Percentiles rank a stretch among this genome's conserved stretches.
phyloP scores from a whole-genome alignment of 1,139 yeast species.

The Geotrichum australiense region DNA sequence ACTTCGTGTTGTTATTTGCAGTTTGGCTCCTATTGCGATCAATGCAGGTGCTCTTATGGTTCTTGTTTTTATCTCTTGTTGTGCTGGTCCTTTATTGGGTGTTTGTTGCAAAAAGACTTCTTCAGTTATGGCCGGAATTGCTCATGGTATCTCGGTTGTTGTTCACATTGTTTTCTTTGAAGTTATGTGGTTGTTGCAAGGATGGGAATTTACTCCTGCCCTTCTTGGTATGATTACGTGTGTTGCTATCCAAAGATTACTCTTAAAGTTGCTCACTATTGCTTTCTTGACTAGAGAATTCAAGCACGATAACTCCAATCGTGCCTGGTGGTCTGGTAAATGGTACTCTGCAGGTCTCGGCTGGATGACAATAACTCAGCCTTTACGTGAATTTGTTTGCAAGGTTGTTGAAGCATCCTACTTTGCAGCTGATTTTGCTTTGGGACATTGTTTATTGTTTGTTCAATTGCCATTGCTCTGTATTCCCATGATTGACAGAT shows the following conservation, averaged over 20 bases:
- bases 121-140: constrained; percentile 92
- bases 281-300: constrained; percentile 87
- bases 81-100: constrained; percentile 93
- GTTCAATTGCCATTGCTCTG: constrained; percentile 80
- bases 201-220: constrained; percentile 83
- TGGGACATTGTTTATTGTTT: constrained; percentile 85
- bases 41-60: constrained; percentile 64
- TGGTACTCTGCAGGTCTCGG: constrained; percentile 97
- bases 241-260: constrained; percentile 79
- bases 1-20: constrained; percentile 78
- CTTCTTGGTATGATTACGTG: constrained; percentile 79
- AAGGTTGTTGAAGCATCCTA: constrained; percentile 91
- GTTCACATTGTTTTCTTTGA: constrained; percentile 80
- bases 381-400: constrained; percentile 91
- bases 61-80: constrained; percentile 78
- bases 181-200: constrained; percentile 95
- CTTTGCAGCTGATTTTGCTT: constrained; percentile 92
- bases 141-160: constrained; percentile 84
- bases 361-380: constrained; percentile 93
- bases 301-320: constrained; percentile 92
- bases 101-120: constrained; percentile 97
- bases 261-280: constrained; percentile 79
- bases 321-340: constrained; percentile 99
- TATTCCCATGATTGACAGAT: constrained; percentile 87
- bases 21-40: constrained; percentile 85